Conservation (phyloP, 495 filamentous ascomycete species). For the Trypethelium eluteriae region DNA sequence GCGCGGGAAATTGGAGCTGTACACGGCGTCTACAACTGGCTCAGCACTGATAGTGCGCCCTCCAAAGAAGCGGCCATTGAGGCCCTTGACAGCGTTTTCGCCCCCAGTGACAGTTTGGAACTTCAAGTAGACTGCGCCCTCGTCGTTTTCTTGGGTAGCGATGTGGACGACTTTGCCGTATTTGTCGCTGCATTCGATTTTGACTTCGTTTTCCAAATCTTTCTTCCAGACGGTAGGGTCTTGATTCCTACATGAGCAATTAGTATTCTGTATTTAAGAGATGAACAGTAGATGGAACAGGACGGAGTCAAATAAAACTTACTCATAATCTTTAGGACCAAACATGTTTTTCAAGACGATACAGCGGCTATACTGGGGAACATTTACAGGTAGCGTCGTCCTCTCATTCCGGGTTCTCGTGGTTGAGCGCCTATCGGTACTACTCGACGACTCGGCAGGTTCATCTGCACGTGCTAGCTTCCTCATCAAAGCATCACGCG, state of each 20-base stretch:
- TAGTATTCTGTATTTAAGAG: too few species aligned
- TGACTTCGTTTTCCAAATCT: slow-evolving; percentile 89
- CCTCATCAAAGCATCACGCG: slow-evolving; percentile 93
- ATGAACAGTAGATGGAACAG: neutral
- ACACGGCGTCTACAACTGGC: slow-evolving; percentile 95
- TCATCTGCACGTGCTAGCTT: slow-evolving; percentile 97
- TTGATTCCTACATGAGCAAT: slow-evolving; percentile 49
- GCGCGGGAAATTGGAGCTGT: slow-evolving; percentile 91
- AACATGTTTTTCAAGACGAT: slow-evolving; percentile 95
- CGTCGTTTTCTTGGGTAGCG: slow-evolving; percentile 73
- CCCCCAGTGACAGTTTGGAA: slow-evolving; percentile 92
- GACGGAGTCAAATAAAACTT: neutral
- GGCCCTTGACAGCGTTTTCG: slow-evolving; percentile 92
- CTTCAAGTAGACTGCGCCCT: slow-evolving; percentile 96
- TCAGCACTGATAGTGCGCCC: slow-evolving; percentile 83
- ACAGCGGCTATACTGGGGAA: slow-evolving; percentile 89
- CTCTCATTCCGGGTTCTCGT: slow-evolving; percentile 18
- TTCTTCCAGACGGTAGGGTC: slow-evolving; percentile 83
- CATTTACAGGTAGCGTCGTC: slow-evolving; percentile 59
- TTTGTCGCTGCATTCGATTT: slow-evolving; percentile 85
- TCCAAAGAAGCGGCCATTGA: slow-evolving; percentile 94
- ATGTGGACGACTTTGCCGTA: slow-evolving; percentile 99
- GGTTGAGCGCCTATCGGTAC: slow-evolving; percentile 64
- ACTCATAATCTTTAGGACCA: slow-evolving; percentile 76
- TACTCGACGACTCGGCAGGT: slow-evolving; percentile 54